Base-by-base conservation (phyloP, 257 asterid genomes). In the Nemophila menziesii region DNA sequence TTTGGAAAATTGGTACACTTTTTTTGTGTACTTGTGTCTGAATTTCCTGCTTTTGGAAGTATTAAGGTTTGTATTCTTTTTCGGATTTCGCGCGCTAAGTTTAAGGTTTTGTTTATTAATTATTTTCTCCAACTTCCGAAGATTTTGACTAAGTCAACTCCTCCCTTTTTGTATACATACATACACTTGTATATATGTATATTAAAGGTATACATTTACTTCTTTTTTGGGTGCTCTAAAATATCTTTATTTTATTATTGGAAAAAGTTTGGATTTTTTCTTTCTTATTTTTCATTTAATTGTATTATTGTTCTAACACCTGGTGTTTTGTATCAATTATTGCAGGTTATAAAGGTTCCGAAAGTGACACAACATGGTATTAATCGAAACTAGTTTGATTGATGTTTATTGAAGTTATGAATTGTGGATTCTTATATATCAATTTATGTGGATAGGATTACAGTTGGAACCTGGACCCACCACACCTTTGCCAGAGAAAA, bases 401-500 rank as follows among this genome's bases (percentile, higher is more conserved):
- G 36, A 29, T 7, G 9, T 29, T 10, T 7, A 29, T 2, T 29
- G 12, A 29, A 29, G 33, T 26, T 26, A 26, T 26, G 33, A 26
- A 26, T 26, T 26, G 5, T 29, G 36, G 36, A 7, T 29, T 29
- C 7, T 2, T 2, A 29, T 29, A 26, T 10, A 29, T 29, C 12
- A 29, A 2, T 24, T 29, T 29, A 29, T 29, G 87, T 77, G 87
- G 81, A 65, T 64, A 85, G 96, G 77, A 74, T 81, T 39, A 3
- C 22, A 40, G 45, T 44, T 79, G 87, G 86, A 55, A 65, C 62
- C 72, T 48, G 93, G 92, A 48, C 85, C 96, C 94, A 75, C 92
- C 41, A 63, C 74, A 52, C 78, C 90, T 76, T 85, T 90, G 92
- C 94, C 99, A 72, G 99, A 90, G 67, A 90, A 85, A 74, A 85